Conservation (phyloP, 2,329 filamentous ascomycete species). For the Fusarium sarcochroum region DNA sequence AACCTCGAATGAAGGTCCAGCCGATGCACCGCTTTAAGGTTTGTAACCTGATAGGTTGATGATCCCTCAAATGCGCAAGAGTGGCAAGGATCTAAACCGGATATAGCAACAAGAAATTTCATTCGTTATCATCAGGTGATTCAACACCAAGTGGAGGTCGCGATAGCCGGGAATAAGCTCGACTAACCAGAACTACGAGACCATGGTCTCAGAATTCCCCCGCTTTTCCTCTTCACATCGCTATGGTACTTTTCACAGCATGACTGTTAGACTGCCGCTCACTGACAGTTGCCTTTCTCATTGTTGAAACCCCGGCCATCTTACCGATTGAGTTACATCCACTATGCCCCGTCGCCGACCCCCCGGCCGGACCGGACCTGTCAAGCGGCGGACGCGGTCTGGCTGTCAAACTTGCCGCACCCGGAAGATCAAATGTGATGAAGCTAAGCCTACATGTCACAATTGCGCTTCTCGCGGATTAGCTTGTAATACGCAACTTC, state of each 20-base stretch:
- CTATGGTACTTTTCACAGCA: background rate
- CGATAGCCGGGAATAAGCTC: constrained; percentile 20
- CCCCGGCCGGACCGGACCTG: constrained; percentile 25
- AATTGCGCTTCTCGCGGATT: constrained; percentile 39
- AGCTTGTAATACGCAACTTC: constrained; percentile 24
- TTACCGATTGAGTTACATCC: background rate
- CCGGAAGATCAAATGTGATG: constrained; percentile 46
- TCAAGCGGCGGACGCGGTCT: constrained; percentile 38
- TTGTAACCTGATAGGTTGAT: background rate
- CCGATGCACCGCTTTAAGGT: constrained; percentile 11
- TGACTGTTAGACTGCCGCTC: background rate
- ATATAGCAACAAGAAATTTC: background rate
- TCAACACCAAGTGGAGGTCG: constrained; percentile 7
- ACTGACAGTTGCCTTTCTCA: background rate
- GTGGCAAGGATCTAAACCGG: background rate
- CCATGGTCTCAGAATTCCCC: constrained; percentile 13
- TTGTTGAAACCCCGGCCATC: too few species aligned
- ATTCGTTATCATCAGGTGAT: constrained; percentile 29
- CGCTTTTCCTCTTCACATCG: constrained; percentile 22
- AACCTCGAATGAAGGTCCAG: constrained; percentile 31
- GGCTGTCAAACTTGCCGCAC: constrained; percentile 45
- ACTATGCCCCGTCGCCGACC: constrained; percentile 40
- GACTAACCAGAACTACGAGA: background rate
- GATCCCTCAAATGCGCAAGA: background rate
- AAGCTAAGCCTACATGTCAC: constrained; percentile 37